These are phyloP conservation scores for Penicillium canescens DNA, from an alignment of 495 filamentous ascomycete species.

Conservation along the genomic window DNA sequence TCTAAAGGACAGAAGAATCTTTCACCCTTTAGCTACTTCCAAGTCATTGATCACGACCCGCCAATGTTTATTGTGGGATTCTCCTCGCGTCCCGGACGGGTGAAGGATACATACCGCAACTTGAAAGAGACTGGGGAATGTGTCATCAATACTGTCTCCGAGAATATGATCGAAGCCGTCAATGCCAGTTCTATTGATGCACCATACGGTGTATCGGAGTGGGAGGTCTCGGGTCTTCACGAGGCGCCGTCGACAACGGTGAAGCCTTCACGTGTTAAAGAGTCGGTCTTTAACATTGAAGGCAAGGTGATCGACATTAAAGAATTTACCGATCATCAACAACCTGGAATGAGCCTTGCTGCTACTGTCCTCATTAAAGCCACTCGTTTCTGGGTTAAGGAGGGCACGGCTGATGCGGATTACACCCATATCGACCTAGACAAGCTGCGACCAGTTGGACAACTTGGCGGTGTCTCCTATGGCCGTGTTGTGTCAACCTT, in stretches of 20 bases:
- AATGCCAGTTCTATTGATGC: constrained; percentile 74
- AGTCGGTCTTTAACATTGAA: constrained; percentile 80
- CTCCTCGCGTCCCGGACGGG: constrained; percentile 48
- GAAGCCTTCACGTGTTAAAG: constrained; percentile 62
- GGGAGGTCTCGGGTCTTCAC: constrained; percentile 72
- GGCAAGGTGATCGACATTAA: constrained; percentile 67
- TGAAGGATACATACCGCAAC: constrained; percentile 75
- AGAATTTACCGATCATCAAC: constrained; percentile 66
- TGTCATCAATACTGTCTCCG: constrained; percentile 79
- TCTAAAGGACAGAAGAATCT: constrained; percentile 64
- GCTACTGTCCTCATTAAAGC: constrained; percentile 79
- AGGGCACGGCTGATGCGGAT: constrained; percentile 75
- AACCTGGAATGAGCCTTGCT: constrained; percentile 65
- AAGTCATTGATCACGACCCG: constrained; percentile 79
- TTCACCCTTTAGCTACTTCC: constrained; percentile 80
- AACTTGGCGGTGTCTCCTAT: constrained; percentile 82
- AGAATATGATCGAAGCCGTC: constrained; percentile 81
- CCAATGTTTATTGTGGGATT: constrained; percentile 82
- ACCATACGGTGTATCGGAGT: constrained; percentile 75
- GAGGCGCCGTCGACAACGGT: constrained; percentile 61
- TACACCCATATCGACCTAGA: constrained; percentile 67
- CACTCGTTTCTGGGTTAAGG: constrained; percentile 76
- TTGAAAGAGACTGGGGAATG: constrained; percentile 65
- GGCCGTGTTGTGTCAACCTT: constrained; percentile 60
- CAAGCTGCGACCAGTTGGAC: constrained; percentile 65